phyloP scores from a whole-genome alignment of 148 eudicot species.

The Rhododendron henanense region DNA sequence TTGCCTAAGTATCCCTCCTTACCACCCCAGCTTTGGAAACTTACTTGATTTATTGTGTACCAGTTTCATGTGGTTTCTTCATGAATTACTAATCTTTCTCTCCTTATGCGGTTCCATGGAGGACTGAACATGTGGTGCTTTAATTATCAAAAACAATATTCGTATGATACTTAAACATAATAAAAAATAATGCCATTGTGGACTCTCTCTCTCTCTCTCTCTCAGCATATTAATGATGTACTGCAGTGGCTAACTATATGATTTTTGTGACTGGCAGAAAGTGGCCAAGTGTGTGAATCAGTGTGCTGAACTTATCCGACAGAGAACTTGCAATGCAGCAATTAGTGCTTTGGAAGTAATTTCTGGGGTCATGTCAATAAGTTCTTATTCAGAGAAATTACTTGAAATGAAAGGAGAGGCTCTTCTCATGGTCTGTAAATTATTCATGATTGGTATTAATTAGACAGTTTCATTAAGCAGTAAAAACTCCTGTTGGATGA shows the following conservation, averaged over 20 bases:
- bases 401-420: conserved; percentile 86
- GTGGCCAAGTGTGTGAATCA: conserved; percentile 42
- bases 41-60: not conserved
- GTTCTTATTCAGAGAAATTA: conserved; percentile 71
- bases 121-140: not conserved
- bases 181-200: not conserved
- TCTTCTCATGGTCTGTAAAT: conserved; percentile 54
- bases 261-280: conserved; percentile 52
- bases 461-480: not conserved
- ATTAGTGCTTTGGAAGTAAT: conserved; percentile 47
- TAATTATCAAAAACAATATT: not conserved
- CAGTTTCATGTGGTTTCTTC: not conserved
- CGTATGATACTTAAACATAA: not conserved
- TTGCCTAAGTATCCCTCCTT: not conserved
- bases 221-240: not conserved
- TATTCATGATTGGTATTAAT: not conserved
- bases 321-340: conserved; percentile 55
- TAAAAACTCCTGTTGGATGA: not conserved
- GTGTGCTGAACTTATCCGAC: conserved; percentile 61
- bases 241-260: conserved; percentile 6
- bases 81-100: not conserved
- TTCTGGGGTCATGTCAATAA: conserved; percentile 49
- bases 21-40: not conserved
- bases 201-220: not conserved
- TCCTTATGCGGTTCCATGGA: not conserved